These are phyloP conservation scores for Schizochytrium sp. DNA, from an alignment of 108 stramenopile species.

Conservation along the genomic window DNA sequence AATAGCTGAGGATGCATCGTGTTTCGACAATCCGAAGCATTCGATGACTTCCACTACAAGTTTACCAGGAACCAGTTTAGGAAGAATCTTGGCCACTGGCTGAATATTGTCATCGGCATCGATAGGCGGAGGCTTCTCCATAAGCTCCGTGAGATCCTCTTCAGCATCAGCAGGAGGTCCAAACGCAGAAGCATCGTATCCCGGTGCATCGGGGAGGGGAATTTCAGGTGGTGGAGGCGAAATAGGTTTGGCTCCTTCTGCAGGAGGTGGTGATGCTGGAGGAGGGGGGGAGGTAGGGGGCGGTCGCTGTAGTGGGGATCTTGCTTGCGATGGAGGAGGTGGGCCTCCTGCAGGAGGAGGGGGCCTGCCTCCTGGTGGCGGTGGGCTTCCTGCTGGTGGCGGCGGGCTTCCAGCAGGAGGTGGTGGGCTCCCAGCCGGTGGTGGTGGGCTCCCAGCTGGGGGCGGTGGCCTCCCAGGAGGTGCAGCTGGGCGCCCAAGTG, in stretches of 20 bases:
- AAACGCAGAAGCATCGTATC: background rate
- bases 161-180: background rate
- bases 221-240: conserved; percentile 26
- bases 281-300: conserved; percentile 48
- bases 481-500: background rate
- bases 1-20: conserved; percentile 2
- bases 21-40: background rate
- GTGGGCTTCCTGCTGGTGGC: conserved; percentile 40
- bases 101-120: conserved; percentile 29
- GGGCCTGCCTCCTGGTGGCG: conserved; percentile 28
- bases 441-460: conserved; percentile 30
- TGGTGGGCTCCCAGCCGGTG: conserved; percentile 26
- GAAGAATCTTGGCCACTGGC: background rate
- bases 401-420: conserved; percentile 47
- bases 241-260: background rate
- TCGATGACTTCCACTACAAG: conserved; percentile 37
- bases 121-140: background rate
- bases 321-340: background rate
- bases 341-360: conserved; percentile 57
- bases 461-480: conserved; percentile 16
- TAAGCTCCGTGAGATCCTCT: background rate
- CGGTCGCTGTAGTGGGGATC: no score
- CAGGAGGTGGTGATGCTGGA: background rate
- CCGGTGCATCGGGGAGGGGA: background rate
- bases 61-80: conserved; percentile 17